Base-by-base conservation (phyloP, 177 flowering plant species). In the Vitis hybrid region DNA sequence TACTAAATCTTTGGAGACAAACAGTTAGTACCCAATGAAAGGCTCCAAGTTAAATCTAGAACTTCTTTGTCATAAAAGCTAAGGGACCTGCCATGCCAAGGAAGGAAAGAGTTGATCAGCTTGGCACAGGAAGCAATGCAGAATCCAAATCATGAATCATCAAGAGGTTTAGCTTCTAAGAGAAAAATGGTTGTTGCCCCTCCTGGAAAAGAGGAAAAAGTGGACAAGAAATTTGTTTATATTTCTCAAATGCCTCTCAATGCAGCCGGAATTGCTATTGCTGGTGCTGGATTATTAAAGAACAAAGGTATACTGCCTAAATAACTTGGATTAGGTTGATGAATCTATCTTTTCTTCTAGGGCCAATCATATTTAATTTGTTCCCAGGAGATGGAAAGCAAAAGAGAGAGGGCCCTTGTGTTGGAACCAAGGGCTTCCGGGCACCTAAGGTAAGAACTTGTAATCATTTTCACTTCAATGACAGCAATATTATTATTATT, bases 391-490 rank as follows among this genome's bases (percentile, higher is more conserved):
- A 84, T 72, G 87, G 77, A 63, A 94, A 84, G 70, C 80, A 68
- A 15, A 84, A 77, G 68, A 86, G 73, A 81, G 99, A 94, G 73
- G 97, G 99, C 45, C 91, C 98, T 48, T 92, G 91, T 78, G 94
- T 78, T 68, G 99, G 99, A 77, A 94, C 99, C 13, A 95, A 92
- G 75, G 98, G 98, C 49, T 93, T 91, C 70, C 86, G 95, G 62
- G 99, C 97, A 66, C 97, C 99, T 60, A 92, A 94, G 96, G 96
- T 92, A 75, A 78, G 74, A 19, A 13, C 21, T 60, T 51, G 49
- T 60, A n/a, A 17, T 52, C 13, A 15, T 32, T 66, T 26, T 26
- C 30, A 11, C n/a, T 52, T 30, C 50, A 30, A 30, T 54, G 18
- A 5, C 23, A 32, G n/a, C 66, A 64, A 50, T n/a, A 19, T 10